A percentile compares a stretch with the other conserved stretches of the same genome.
Evolutionary conservation across 139 green algal species (phyloP).

Genomic region (Parachlorella kessleri): DNA sequence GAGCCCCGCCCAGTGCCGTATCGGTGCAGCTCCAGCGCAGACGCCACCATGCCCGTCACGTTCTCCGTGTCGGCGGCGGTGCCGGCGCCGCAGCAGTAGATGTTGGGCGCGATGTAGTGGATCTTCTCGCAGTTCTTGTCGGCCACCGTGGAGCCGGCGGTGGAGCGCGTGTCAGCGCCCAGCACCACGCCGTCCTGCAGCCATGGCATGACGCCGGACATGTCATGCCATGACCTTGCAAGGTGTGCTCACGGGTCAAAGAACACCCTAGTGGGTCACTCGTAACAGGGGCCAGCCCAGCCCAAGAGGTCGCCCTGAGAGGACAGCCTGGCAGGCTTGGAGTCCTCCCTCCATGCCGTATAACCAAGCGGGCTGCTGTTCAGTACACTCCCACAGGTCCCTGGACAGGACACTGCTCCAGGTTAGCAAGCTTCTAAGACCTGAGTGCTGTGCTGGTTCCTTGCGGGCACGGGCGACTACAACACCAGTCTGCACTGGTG

Average conservation of each 20-base stretch:
- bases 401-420: too few relatives aligned
- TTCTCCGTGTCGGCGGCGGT: constrained; percentile 97
- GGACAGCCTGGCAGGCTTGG: neutral
- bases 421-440: too few relatives aligned
- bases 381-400: too few relatives aligned
- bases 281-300: too few relatives aligned
- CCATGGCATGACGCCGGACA: too few relatives aligned
- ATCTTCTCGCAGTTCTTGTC: constrained; percentile 99
- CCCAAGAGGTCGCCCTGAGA: too few relatives aligned
- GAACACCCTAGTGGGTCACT: too few relatives aligned
- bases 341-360: neutral
- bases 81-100: constrained; percentile 98
- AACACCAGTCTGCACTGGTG: too few relatives aligned
- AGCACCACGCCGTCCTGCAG: constrained; percentile 96
- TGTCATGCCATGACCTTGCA: too few relatives aligned
- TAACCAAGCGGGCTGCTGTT: neutral
- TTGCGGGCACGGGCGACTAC: too few relatives aligned
- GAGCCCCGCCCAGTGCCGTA: constrained; percentile 83
- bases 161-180: constrained; percentile 97
- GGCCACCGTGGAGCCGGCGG: constrained; percentile 91
- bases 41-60: constrained; percentile 97
- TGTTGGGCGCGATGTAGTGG: constrained; percentile 98
- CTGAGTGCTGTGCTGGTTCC: too few relatives aligned
- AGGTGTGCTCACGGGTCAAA: too few relatives aligned
- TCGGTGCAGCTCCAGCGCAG: constrained; percentile 88